These are phyloP conservation scores for Suhomyces xylopsoci DNA, from an alignment of 805 yeast genomes.

Conservation along the genomic window DNA sequence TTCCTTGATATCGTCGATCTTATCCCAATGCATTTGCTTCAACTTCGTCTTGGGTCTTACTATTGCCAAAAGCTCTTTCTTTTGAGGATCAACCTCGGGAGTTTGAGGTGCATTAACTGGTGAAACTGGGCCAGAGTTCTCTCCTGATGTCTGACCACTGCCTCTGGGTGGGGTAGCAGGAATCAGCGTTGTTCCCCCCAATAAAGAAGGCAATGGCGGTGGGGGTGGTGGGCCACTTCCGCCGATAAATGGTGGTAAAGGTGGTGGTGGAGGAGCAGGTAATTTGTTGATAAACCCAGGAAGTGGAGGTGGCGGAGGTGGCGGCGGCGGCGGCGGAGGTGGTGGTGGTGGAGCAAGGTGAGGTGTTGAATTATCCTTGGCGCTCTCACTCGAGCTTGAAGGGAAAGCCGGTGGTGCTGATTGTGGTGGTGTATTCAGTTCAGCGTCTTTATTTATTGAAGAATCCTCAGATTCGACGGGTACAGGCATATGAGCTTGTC, in stretches of 20 bases:
- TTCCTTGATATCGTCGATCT: conserved; percentile 74
- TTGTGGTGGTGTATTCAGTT: background rate
- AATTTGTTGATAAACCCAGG: conserved; percentile 1
- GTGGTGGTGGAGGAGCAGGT: conserved; percentile 25
- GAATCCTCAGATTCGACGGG: background rate
- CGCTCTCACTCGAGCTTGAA: background rate
- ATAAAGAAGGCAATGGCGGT: conserved; percentile 17
- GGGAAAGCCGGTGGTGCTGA: conserved; percentile 6
- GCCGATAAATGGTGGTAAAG: conserved; percentile 10
- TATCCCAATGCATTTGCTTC: conserved; percentile 97
- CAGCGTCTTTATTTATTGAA: background rate
- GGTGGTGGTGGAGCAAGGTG: conserved; percentile 5
- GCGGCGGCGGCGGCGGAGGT: conserved; percentile 7
- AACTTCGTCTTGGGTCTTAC: conserved; percentile 66
- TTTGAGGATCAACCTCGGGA: background rate
- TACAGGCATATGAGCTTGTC: background rate
- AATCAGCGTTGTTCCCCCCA: conserved; percentile 2
- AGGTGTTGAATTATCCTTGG: background rate
- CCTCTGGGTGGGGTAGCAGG: background rate
- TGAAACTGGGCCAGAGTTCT: background rate
- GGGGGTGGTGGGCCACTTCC: conserved; percentile 17
- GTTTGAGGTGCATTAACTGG: background rate
- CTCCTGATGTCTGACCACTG: background rate
- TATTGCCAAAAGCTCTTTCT: conserved; percentile 1
- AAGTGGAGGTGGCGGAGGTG: conserved; percentile 8